A percentile compares a stretch with the other conserved stretches of the same genome.
Evolutionary conservation across 192 early-diverging fungal species (phyloP).

Genomic region (Backusella tuberculispora): DNA sequence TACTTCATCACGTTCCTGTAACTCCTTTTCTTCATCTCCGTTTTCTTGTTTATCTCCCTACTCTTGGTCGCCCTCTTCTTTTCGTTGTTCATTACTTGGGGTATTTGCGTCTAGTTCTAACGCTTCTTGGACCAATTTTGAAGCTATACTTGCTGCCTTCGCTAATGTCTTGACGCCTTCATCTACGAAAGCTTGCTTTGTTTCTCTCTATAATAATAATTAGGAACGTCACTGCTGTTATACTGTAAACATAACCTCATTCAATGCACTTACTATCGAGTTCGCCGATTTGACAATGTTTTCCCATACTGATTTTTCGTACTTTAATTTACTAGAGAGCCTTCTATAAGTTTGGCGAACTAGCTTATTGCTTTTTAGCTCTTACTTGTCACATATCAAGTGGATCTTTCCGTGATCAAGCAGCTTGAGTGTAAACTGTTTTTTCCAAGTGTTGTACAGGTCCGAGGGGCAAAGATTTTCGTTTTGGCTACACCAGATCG

Average conservation of each 20-base stretch:
- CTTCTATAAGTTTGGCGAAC: no score
- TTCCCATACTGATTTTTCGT: constrained; percentile 1
- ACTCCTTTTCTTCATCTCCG: background rate
- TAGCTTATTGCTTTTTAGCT: no score
- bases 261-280: constrained; percentile 2
- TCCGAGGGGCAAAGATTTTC: no score
- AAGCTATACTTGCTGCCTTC: background rate
- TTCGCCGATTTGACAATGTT: background rate
- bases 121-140: constrained; percentile 2
- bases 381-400: no score
- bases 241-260: background rate
- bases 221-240: background rate
- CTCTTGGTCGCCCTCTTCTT: background rate
- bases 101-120: constrained; percentile 3
- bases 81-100: background rate
- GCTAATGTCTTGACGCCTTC: background rate
- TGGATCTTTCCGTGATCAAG: no score
- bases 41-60: background rate
- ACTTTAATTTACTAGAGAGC: no score
- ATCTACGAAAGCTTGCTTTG: background rate
- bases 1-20: background rate
- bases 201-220: background rate
- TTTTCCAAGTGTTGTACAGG: no score
- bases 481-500: no score
- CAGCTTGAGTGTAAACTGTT: no score